Percentiles rank a stretch among this genome's conserved stretches.
These are phyloP conservation scores for Tricholoma flavovirens DNA, from an alignment of 768 basidiomycete genomes.

Conservation along the genomic window DNA sequence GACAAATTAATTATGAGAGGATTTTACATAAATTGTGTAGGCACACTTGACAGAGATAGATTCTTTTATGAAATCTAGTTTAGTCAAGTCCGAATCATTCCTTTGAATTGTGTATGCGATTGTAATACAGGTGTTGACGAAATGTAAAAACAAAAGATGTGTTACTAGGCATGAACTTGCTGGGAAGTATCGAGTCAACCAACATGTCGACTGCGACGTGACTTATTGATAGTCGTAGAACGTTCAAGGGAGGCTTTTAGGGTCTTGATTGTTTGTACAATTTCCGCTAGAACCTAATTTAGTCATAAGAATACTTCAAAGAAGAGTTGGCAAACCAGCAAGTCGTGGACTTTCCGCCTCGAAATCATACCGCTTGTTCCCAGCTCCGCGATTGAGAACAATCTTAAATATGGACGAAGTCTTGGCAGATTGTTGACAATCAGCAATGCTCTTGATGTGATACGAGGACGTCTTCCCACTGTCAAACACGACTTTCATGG, in stretches of 20 bases:
- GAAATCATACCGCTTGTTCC: conserved; percentile 93
- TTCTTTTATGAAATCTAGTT: neutral
- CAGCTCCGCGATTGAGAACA: conserved; percentile 65
- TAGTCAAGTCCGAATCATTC: neutral
- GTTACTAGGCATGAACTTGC: neutral
- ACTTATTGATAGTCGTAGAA: conserved; percentile 55
- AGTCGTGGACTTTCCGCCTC: conserved; percentile 85
- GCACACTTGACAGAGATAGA: neutral
- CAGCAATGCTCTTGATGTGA: conserved; percentile 81
- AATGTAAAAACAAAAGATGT: neutral
- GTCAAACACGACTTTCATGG: conserved; percentile 72
- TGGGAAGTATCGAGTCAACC: conserved; percentile 11
- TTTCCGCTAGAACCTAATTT: conserved; percentile 48
- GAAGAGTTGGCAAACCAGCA: conserved; percentile 51
- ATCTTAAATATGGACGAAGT: conserved; percentile 84
- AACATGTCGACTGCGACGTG: conserved; percentile 58
- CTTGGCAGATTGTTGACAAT: conserved; percentile 80
- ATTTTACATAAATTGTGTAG: too few relatives aligned
- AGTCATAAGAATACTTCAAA: neutral
- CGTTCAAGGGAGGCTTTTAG: conserved; percentile 63
- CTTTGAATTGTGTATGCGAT: neutral
- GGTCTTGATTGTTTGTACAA: conserved; percentile 65
- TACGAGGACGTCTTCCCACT: conserved; percentile 89
- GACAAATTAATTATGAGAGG: too few relatives aligned
- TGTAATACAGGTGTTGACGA: neutral